Evolutionary conservation across 1,139 yeast genomes (phyloP).

Genomic region (Scheffersomyces titani): DNA sequence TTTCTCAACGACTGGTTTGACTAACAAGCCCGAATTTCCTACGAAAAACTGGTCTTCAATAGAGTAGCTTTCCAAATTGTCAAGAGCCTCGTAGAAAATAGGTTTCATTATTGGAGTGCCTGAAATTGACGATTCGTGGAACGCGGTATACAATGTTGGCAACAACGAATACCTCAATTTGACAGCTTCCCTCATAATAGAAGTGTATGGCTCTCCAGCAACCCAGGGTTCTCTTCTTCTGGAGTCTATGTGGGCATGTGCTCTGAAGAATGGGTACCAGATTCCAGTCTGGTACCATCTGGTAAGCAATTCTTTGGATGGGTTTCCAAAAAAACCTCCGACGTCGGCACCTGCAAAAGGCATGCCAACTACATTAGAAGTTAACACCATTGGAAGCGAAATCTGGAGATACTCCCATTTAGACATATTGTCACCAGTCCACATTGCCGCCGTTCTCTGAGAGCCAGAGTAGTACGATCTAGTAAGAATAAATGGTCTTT

Average conservation of each 20-base stretch:
- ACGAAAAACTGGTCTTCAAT: conserved; percentile 85
- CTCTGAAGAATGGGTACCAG: conserved; percentile 96
- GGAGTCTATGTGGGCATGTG: conserved; percentile 94
- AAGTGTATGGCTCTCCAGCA: conserved; percentile 72
- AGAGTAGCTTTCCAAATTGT: conserved; percentile 47
- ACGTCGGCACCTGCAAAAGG: conserved; percentile 97
- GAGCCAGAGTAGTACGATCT: conserved; percentile 89
- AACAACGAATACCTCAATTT: conserved; percentile 71
- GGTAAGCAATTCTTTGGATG: conserved; percentile 72
- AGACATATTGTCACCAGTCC: conserved; percentile 98
- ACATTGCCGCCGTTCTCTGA: conserved; percentile 87
- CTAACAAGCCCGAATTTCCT: conserved; percentile 72
- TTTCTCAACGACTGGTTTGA: conserved; percentile 77
- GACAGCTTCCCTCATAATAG: conserved; percentile 68
- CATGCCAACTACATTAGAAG: conserved; percentile 81
- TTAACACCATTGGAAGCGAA: conserved; percentile 85
- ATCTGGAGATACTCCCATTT: conserved; percentile 83
- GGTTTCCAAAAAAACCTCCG: conserved; percentile 95
- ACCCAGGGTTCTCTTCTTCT: conserved; percentile 93
- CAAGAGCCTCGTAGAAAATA: conserved; percentile 65
- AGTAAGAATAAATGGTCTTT: conserved; percentile 87
- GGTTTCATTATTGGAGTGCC: conserved; percentile 83
- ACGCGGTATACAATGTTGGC: conserved; percentile 82
- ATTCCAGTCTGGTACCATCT: conserved; percentile 97
- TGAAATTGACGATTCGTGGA: conserved; percentile 57